Evolutionary conservation across 768 basidiomycete genomes (phyloP).

Genomic region (Nevesoporus exiguus): DNA sequence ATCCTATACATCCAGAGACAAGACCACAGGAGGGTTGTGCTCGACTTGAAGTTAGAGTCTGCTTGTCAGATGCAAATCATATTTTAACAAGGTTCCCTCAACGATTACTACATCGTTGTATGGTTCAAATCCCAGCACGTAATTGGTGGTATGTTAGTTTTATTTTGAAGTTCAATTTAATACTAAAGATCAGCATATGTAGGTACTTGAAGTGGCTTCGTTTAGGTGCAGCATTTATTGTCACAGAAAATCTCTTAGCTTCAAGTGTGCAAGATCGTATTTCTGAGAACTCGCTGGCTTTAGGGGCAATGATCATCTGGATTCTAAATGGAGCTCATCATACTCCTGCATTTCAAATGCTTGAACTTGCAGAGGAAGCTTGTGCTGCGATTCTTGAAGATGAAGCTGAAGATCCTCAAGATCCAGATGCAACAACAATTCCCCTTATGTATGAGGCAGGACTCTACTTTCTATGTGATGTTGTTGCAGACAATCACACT

Average conservation of each 20-base stretch:
- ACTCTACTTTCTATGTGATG: background rate
- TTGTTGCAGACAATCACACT: background rate
- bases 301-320: slow-evolving; percentile 5
- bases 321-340: slow-evolving; percentile 1
- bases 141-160: background rate
- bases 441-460: slow-evolving; percentile 11
- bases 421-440: background rate
- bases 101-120: background rate
- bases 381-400: background rate
- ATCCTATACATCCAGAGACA: too few relatives aligned
- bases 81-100: background rate
- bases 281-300: background rate
- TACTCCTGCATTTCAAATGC: background rate
- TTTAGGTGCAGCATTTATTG: background rate
- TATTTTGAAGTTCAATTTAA: background rate
- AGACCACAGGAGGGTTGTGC: slow-evolving; percentile 2
- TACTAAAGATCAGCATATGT: background rate
- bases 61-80: background rate
- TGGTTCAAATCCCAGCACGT: background rate
- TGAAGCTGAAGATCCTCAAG: background rate
- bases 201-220: slow-evolving; percentile 9
- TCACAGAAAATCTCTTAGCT: background rate
- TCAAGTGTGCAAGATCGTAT: background rate
- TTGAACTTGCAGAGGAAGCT: background rate
- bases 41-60: background rate